Evolutionary conservation across 2,329 filamentous ascomycete species (phyloP).

Genomic region (Shiraia bambusicola): DNA sequence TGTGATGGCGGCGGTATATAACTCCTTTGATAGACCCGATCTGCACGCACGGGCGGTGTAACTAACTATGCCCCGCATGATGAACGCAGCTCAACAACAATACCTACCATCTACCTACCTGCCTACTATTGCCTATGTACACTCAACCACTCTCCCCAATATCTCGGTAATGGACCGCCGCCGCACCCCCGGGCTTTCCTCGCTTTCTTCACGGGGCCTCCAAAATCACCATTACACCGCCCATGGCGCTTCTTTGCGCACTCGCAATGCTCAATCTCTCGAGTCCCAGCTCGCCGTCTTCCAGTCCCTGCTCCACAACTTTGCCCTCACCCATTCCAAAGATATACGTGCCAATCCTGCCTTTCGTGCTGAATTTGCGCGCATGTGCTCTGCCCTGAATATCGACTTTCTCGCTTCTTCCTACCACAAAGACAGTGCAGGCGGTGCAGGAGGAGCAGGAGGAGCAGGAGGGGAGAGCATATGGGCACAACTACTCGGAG

Average conservation of each 20-base stretch:
- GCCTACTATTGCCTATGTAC: neutral
- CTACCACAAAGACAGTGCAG: slow-evolving; percentile 52
- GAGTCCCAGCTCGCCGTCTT: slow-evolving; percentile 94
- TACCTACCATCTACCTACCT: neutral
- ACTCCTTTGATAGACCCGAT: slow-evolving; percentile 18
- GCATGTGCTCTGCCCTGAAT: slow-evolving; percentile 96
- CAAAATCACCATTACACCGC: slow-evolving; percentile 86
- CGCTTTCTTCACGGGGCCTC: slow-evolving; percentile 59
- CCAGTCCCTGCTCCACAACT: slow-evolving; percentile 91
- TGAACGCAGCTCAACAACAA: too few relatives aligned
- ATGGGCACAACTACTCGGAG: slow-evolving; percentile 90
- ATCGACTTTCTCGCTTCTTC: slow-evolving; percentile 80
- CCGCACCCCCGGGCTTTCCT: slow-evolving; percentile 85
- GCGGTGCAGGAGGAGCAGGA: slow-evolving; percentile 8
- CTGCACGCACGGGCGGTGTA: slow-evolving; percentile 11
- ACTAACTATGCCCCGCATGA: slow-evolving; percentile 5
- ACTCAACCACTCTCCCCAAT: neutral
- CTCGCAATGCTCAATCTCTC: slow-evolving; percentile 79
- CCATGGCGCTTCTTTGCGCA: slow-evolving; percentile 85
- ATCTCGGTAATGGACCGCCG: slow-evolving; percentile 51
- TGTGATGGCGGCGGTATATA: slow-evolving; percentile 1
- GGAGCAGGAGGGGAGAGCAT: slow-evolving; percentile 64
- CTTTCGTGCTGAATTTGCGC: slow-evolving; percentile 95
- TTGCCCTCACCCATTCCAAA: slow-evolving; percentile 89
- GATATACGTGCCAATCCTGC: slow-evolving; percentile 94